Conservation (phyloP, 192 early-diverging fungal species). For the Oehlia diaphana region DNA sequence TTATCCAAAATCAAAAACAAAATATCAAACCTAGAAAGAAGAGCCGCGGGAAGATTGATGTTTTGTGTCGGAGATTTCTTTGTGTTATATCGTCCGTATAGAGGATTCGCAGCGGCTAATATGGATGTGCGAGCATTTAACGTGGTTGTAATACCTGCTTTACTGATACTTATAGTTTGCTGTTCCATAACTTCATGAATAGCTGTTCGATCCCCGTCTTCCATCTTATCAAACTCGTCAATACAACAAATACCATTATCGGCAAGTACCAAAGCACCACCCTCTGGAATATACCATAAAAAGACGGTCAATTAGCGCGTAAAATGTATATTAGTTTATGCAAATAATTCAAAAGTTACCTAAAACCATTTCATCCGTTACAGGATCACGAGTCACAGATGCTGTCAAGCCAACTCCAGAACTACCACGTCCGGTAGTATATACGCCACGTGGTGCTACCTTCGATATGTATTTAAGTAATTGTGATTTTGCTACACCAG, state of each 20-base stretch:
- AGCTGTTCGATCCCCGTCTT: slow-evolving; percentile 91
- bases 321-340: not conserved
- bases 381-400: slow-evolving; percentile 88
- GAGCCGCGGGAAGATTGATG: slow-evolving; percentile 94
- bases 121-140: slow-evolving; percentile 95
- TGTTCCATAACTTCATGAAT: slow-evolving; percentile 99
- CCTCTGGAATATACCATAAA: slow-evolving; percentile 54
- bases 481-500: slow-evolving; percentile 98
- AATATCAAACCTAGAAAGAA: slow-evolving; percentile 92
- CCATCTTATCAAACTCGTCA: slow-evolving; percentile 99
- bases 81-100: slow-evolving; percentile 94
- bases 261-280: slow-evolving; percentile 94
- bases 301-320: slow-evolving; percentile 70
- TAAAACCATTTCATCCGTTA: slow-evolving; percentile 93
- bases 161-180: slow-evolving; percentile 96
- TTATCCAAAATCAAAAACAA: slow-evolving; percentile 89
- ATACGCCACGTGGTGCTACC: slow-evolving; percentile 93
- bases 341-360: slow-evolving; percentile 30
- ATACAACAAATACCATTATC: slow-evolving; percentile 99
- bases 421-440: slow-evolving; percentile 94
- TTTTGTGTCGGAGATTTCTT: slow-evolving; percentile 88
- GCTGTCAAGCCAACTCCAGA: slow-evolving; percentile 97
- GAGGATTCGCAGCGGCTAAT: slow-evolving; percentile 95
- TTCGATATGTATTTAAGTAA: slow-evolving; percentile 92
- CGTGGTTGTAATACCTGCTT: slow-evolving; percentile 98